Conservation (phyloP, 805 yeast species). For the Barnettozyma vustinii region DNA sequence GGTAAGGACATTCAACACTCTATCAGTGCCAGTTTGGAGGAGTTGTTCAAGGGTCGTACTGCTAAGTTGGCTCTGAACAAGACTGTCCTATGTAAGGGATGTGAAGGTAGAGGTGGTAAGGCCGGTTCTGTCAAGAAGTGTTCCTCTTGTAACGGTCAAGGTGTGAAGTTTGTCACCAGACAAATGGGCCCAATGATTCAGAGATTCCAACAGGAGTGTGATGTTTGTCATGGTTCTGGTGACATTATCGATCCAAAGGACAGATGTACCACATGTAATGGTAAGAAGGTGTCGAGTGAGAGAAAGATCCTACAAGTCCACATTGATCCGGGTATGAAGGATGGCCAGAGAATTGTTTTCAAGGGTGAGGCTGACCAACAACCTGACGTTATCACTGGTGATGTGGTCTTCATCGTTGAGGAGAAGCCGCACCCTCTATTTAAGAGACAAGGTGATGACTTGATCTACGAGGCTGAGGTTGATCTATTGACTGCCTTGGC, state of each 20-base stretch:
- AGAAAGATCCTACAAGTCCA: conserved; percentile 92
- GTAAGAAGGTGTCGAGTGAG: conserved; percentile 82
- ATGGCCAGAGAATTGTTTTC: conserved; percentile 87
- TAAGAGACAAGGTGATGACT: conserved; percentile 85
- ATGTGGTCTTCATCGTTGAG: conserved; percentile 85
- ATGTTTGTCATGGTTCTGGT: conserved; percentile 88
- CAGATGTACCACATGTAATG: conserved; percentile 81
- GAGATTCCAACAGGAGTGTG: conserved; percentile 94
- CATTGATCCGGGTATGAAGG: conserved; percentile 94
- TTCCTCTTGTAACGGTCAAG: conserved; percentile 83
- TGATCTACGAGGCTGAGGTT: conserved; percentile 77
- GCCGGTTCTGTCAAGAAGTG: conserved; percentile 86
- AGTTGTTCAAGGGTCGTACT: conserved; percentile 88
- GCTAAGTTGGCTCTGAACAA: conserved; percentile 92
- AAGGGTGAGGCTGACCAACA: conserved; percentile 97
- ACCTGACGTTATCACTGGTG: conserved; percentile 94
- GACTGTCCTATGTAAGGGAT: conserved; percentile 79
- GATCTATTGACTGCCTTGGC: conserved; percentile 93
- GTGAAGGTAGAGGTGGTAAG: conserved; percentile 97
- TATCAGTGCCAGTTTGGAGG: conserved; percentile 82
- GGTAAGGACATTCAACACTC: conserved; percentile 92
- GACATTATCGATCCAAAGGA: conserved; percentile 82
- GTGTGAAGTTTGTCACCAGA: conserved; percentile 86
- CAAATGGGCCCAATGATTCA: conserved; percentile 99
- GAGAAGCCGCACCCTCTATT: conserved; percentile 83